These are phyloP conservation scores for Cymbopogon flexuosus DNA, from an alignment of 202 grass and related monocot genomes.

Conservation along the genomic window DNA sequence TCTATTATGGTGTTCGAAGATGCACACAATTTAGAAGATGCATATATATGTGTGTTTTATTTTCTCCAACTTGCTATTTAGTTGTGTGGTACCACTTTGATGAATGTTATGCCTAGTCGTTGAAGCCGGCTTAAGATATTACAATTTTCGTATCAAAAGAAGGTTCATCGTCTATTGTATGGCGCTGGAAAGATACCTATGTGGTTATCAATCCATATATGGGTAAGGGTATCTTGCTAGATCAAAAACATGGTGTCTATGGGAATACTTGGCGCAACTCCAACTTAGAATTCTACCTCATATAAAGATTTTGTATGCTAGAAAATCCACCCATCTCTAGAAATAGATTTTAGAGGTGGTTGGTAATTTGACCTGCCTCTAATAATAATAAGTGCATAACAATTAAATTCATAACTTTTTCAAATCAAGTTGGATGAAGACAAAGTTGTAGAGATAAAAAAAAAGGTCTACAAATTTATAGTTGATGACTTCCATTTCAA, in stretches of 20 bases:
- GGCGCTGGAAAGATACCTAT: background rate
- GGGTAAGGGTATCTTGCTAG: background rate
- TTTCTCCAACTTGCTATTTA: no score
- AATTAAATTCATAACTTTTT: no score
- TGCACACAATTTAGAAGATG: background rate
- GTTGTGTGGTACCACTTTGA: no score
- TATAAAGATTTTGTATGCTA: background rate
- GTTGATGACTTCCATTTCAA: no score
- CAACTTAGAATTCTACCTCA: background rate
- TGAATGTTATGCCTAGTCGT: no score
- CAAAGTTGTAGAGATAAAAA: no score
- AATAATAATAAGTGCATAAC: background rate
- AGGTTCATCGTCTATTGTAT: background rate
- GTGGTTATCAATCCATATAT: background rate
- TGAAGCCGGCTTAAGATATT: background rate
- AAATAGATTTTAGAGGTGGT: background rate
- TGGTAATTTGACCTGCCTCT: background rate
- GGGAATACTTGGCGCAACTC: background rate
- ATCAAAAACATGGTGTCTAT: background rate
- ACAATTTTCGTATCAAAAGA: background rate
- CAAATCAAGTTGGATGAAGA: no score
- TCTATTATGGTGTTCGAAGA: no score
- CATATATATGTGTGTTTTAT: no score
- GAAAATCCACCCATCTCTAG: background rate
- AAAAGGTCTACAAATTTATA: no score